A percentile compares a stretch with the other conserved stretches of the same genome.
Evolutionary conservation across 345 rosid species (phyloP).

Genomic region (Eucalyptus marginata): DNA sequence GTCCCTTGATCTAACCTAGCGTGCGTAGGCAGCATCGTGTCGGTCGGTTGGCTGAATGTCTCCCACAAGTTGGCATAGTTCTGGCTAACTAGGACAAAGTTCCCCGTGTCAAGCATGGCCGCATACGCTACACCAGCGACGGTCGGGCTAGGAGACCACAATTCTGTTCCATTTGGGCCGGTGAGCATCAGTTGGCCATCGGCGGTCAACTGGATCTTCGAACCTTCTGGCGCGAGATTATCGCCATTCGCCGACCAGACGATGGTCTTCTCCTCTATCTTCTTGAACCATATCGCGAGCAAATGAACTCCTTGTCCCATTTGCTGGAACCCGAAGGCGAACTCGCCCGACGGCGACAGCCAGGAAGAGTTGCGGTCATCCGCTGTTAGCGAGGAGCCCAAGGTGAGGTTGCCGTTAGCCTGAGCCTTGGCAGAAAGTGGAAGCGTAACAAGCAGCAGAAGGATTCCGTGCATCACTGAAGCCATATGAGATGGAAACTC

Average conservation of each 20-base stretch:
- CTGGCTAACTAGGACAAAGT: constrained; percentile 16
- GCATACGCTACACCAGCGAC: constrained; percentile 19
- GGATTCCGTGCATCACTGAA: neutral
- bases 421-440: constrained; percentile 6
- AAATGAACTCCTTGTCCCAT: constrained; percentile 2
- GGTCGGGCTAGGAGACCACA: constrained; percentile 7
- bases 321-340: constrained; percentile 35
- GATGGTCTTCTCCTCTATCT: constrained; percentile 22
- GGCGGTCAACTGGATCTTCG: constrained; percentile 16
- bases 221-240: constrained; percentile 15
- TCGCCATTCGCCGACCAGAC: constrained; percentile 39
- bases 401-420: neutral
- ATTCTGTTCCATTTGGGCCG: constrained; percentile 1
- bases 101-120: constrained; percentile 37
- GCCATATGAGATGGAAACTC: neutral
- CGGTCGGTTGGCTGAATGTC: constrained; percentile 37
- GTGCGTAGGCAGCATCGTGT: constrained; percentile 39
- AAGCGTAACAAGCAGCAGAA: neutral
- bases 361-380: neutral
- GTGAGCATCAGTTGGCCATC: constrained; percentile 16
- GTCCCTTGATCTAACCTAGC: neutral
- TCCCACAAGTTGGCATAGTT: constrained; percentile 20
- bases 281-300: constrained; percentile 25
- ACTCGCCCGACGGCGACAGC: constrained; percentile 34
- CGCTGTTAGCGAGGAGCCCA: constrained; percentile 13